Base-by-base conservation (phyloP, 345 rosid genomes). In the Excoecaria cochinchinensis region DNA sequence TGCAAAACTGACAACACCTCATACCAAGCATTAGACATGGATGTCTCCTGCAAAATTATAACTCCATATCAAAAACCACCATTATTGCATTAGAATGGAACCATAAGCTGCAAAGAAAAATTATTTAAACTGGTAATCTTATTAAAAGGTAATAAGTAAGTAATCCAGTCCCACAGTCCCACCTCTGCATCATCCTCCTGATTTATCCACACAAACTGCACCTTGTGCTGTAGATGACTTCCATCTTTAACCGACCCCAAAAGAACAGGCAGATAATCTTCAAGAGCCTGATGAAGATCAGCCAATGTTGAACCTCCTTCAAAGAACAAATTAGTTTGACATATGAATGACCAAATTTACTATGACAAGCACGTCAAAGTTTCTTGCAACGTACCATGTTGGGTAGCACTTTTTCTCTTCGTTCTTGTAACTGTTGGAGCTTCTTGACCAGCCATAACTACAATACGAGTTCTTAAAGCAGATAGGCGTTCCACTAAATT, bases 361-460 rank as follows among this genome's bases (percentile, higher is more conserved):
- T 48, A 65, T 31, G 9, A 70, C 6, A 58, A 24, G 39, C 51
- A 50, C 44, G 70, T 22, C 24, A 63, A 55, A 50, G 69, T 56
- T 47, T 76, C 46, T 70, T 74, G 63, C 48, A 72, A 84, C 81
- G 74, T 78, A 93, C 99, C 98, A 81, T 96, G 98, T 76, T 96
- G 99, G 50, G 99, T 93, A 73, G 92, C 89, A 82, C 86, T 88
- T 88, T 86, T 93, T 83, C 98, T 93, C 80, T 93, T 87, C 47
- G 98, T 89, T 85, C 98, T 88, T 38, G 98, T 89, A 66, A 92
- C 85, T 53, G 98, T 96, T 46, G 99, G 97, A 40, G 89, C 97
- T 90, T 96, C 98, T 87, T 96, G 99, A 56, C 88, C 90, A 57
- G 97, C 99, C 98, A 96, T 96, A 75, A 93, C 97, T 55, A 96